Evolutionary conservation across 1,284 basidiomycete species (phyloP), one percentile per base, ranked within the genome.

Genomic region (Leccinum variabile): DNA sequence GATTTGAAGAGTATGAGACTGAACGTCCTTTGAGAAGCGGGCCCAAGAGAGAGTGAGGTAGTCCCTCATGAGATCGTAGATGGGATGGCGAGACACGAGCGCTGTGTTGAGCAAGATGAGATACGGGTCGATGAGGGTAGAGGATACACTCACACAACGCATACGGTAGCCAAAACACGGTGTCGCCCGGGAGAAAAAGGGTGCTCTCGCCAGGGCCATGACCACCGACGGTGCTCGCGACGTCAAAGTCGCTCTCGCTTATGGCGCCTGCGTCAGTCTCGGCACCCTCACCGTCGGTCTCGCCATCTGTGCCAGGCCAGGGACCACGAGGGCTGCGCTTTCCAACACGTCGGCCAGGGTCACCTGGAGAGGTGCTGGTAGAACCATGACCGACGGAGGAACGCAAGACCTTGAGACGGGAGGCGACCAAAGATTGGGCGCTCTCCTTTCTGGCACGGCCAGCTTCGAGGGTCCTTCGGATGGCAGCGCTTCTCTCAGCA

Each of bases 11-110:
- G 91, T 92, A 71, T 94, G 91, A 2, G 90, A 91, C 76, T 92
- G 90, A 7, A 94, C 92, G 69, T 96, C 92, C 77, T 95, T 95
- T 65, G 90, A 92, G 79, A 95, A 96, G 57, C 92, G 87, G 13
- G 94, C 92, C 94, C 94, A 96, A 25, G 92, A 92, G 59, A 95
- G 85, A 25, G 94, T 94, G 50, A 96, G 84, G 73, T 94, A 96
- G 78, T 97, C 94, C 59, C 92, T 86, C 90, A 96, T 93, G 60
- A 95, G 82, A 72, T 96, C 94, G 77, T 95, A 96, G 67, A 96
- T 92, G 0, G 94, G 94, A 76, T 92, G 91, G 32, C 92, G 88
- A 49, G 94, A 96, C 25, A 96, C 92, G 65, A 94, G 83, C 18
- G 92, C 90, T 94, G 65, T 49, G 52, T 63, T 18, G 25, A 55